phyloP scores from a whole-genome alignment of 257 asterid genomes.

The Euphrasia confusa region DNA sequence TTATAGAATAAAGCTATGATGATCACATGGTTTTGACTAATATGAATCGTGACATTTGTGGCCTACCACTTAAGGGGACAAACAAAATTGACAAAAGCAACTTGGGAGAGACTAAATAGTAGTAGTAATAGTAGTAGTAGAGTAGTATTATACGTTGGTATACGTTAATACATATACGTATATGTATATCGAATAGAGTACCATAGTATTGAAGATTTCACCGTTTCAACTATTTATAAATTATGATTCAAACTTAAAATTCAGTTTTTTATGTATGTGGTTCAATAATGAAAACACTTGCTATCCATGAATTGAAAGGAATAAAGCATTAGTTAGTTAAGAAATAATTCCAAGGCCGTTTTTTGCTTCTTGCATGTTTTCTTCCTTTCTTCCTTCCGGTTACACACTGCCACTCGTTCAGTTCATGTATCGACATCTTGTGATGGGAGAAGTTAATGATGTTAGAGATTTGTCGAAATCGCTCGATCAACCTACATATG shows the following conservation, averaged over 20 bases:
- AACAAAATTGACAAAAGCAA: conserved; percentile 11
- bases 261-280: no score
- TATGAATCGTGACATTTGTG: conserved; percentile 45
- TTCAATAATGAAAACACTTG: not conserved
- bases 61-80: conserved; percentile 52
- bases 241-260: no score
- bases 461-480: conserved; percentile 22
- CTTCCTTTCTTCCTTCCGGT: conserved; percentile 15
- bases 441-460: conserved; percentile 11
- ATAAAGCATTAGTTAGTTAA: conserved; percentile 12
- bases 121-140: no score
- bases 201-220: no score
- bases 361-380: conserved; percentile 26
- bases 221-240: no score
- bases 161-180: no score
- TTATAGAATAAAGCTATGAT: conserved; percentile 17
- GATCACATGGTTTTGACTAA: conserved; percentile 74
- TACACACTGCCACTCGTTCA: conserved; percentile 24
- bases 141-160: no score
- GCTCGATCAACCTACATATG: not conserved
- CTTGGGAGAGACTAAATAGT: conserved; percentile 6
- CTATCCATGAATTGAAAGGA: conserved; percentile 8
- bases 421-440: conserved; percentile 13
- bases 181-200: no score
- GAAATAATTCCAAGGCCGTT: not conserved